Evolutionary conservation across 208 protist species (phyloP).

Genomic region (Crithidia mellificae): DNA sequence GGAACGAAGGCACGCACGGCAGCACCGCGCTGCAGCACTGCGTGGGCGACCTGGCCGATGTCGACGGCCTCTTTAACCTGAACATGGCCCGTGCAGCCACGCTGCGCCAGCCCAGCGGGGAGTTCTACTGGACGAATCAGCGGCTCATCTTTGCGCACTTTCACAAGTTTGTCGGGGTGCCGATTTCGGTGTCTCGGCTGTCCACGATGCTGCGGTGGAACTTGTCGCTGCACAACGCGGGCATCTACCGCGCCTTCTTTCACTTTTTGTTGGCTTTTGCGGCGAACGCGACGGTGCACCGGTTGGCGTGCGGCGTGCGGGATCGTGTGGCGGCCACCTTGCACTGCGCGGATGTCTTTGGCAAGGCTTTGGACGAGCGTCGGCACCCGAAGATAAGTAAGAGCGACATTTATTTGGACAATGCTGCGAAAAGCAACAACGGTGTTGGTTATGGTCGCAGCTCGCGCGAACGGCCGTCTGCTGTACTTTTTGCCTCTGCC

Average conservation of each 20-base stretch:
- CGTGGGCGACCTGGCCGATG: conserved; percentile 5
- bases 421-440: not conserved
- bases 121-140: conserved; percentile 15
- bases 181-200: conserved; percentile 53
- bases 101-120: conserved; percentile 8
- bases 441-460: no score
- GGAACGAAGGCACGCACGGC: conserved; percentile 31
- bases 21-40: not conserved
- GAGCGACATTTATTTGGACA: no score
- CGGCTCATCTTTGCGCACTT: conserved; percentile 25
- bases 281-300: conserved; percentile 41
- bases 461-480: no score
- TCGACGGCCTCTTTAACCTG: not conserved
- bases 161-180: conserved; percentile 28
- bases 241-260: conserved; percentile 48
- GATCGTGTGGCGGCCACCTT: conserved; percentile 25
- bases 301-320: conserved; percentile 27
- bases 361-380: not conserved
- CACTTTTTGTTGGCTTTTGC: conserved; percentile 45
- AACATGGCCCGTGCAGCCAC: not conserved
- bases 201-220: conserved; percentile 54
- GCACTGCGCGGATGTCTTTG: conserved; percentile 10
- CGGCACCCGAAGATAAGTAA: no score
- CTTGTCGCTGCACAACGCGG: conserved; percentile 34
- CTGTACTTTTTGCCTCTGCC: no score